A percentile compares a stretch with the other conserved stretches of the same genome.
phyloP scores from a whole-genome alignment of 108 stramenopile genomes.

The Fragilaria radians region DNA sequence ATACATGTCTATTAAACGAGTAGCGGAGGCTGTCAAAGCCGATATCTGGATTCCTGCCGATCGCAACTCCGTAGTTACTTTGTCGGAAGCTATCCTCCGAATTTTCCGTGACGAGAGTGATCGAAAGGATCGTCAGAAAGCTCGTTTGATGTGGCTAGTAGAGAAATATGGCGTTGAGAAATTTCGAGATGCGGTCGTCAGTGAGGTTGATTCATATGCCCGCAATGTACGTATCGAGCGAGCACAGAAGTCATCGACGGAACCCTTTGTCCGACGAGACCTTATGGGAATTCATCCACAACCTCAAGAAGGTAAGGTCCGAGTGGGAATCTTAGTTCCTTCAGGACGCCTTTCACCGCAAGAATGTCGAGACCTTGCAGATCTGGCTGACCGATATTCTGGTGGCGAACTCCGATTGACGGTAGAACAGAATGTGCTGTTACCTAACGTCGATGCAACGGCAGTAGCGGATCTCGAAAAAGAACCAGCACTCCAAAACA shows the following conservation, averaged over 20 bases:
- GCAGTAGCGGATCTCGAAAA: constrained; percentile 52
- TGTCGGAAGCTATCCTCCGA: constrained; percentile 76
- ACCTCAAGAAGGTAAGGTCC: constrained; percentile 72
- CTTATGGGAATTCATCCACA: constrained; percentile 88
- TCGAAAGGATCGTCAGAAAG: constrained; percentile 83
- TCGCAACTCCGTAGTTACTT: constrained; percentile 63
- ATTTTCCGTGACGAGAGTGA: constrained; percentile 88
- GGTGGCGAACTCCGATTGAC: constrained; percentile 89
- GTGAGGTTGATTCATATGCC: constrained; percentile 64
- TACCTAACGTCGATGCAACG: constrained; percentile 83
- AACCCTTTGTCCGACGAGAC: constrained; percentile 68
- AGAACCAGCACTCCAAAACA: constrained; percentile 48
- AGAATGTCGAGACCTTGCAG: constrained; percentile 74
- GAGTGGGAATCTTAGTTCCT: constrained; percentile 85
- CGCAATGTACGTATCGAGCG: constrained; percentile 56
- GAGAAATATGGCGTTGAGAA: constrained; percentile 84
- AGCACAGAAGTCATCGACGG: constrained; percentile 46
- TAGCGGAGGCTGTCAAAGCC: constrained; percentile 70
- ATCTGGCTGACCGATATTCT: constrained; percentile 82
- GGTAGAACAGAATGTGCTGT: constrained; percentile 90
- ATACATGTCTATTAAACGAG: constrained; percentile 90
- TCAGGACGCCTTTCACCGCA: constrained; percentile 71
- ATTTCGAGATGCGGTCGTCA: constrained; percentile 61
- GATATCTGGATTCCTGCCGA: constrained; percentile 87
- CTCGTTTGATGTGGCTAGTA: constrained; percentile 90